Conservation (phyloP, 2,329 filamentous ascomycete genomes). For the Colletotrichum musicola region DNA sequence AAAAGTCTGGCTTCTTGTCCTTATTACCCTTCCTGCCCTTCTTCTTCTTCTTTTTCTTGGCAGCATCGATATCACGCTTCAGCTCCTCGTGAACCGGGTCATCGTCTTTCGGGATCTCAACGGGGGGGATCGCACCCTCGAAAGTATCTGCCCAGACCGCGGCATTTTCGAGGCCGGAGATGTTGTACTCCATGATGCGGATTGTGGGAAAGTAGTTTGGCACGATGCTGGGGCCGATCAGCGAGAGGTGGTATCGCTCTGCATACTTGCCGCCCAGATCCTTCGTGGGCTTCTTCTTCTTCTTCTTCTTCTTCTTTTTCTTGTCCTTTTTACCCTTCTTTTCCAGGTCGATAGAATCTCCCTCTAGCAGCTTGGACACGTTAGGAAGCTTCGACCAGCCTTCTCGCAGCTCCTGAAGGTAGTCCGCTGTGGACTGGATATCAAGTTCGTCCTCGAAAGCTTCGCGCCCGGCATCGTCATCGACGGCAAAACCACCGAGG, state of each 20-base stretch:
- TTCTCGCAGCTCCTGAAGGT: slow-evolving; percentile 81
- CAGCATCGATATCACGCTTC: slow-evolving; percentile 45
- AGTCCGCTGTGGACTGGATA: slow-evolving; percentile 78
- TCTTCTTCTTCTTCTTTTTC: slow-evolving; percentile 67
- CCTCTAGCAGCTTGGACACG: slow-evolving; percentile 47
- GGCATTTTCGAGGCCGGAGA: slow-evolving; percentile 76
- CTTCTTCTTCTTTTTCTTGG: slow-evolving; percentile 53
- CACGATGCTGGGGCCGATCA: slow-evolving; percentile 88
- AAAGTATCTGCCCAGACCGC: slow-evolving; percentile 59
- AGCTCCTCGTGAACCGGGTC: slow-evolving; percentile 44
- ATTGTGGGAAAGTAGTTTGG: slow-evolving; percentile 93
- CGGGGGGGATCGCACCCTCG: neutral
- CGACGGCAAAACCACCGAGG: slow-evolving; percentile 46
- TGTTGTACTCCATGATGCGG: slow-evolving; percentile 95
- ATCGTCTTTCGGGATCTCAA: slow-evolving; percentile 34
- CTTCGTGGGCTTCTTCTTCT: slow-evolving; percentile 66
- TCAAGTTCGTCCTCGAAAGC: slow-evolving; percentile 67
- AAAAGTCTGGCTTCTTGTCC: slow-evolving; percentile 60
- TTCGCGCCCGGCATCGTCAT: slow-evolving; percentile 47
- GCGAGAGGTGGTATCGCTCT: slow-evolving; percentile 85
- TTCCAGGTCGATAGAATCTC: slow-evolving; percentile 39
- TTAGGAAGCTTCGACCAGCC: slow-evolving; percentile 83
- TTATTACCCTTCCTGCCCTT: slow-evolving; percentile 55
- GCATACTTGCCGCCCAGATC: slow-evolving; percentile 83
- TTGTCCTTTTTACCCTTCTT: slow-evolving; percentile 52